phyloP scores from a whole-genome alignment of 2,329 filamentous ascomycete species.

The Neoascochyta sp. region DNA sequence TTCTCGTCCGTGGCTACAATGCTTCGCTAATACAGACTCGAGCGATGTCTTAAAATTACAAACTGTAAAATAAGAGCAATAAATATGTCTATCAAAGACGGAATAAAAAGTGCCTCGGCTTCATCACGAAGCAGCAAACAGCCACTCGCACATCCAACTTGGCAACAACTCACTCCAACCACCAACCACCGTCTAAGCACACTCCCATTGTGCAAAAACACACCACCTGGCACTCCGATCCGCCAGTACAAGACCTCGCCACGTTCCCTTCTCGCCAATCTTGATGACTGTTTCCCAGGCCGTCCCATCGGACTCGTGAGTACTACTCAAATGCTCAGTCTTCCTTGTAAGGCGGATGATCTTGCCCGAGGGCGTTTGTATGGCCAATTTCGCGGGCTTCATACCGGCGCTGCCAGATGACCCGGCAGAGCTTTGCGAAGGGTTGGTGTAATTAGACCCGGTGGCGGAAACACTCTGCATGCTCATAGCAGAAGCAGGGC shows the following conservation, averaged over 20 bases:
- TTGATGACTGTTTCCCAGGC: constrained; percentile 91
- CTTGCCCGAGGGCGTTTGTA: constrained; percentile 91
- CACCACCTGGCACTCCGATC: constrained; percentile 84
- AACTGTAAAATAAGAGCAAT: constrained; percentile 9
- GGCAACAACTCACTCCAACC: background rate
- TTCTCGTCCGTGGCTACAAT: no score
- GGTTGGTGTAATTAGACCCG: constrained; percentile 51
- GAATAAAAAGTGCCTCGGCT: no score
- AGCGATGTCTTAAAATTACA: constrained; percentile 18
- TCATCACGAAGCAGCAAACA: constrained; percentile 1
- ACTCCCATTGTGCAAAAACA: constrained; percentile 81
- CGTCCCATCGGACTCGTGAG: constrained; percentile 64
- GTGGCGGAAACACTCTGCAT: constrained; percentile 56
- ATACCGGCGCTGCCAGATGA: constrained; percentile 54
- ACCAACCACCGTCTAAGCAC: no score
- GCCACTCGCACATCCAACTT: constrained; percentile 2
- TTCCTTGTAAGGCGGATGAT: constrained; percentile 85
- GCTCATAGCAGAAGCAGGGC: constrained; percentile 57
- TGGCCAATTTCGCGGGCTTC: constrained; percentile 92
- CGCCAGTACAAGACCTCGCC: constrained; percentile 77
- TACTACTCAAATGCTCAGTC: constrained; percentile 59
- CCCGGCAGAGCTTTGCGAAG: constrained; percentile 56
- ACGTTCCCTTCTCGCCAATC: constrained; percentile 75
- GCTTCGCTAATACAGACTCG: no score
- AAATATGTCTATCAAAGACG: constrained; percentile 2